These are phyloP conservation scores for Naganishia kalamii DNA, from an alignment of 768 basidiomycete species.

Conservation along the genomic window DNA sequence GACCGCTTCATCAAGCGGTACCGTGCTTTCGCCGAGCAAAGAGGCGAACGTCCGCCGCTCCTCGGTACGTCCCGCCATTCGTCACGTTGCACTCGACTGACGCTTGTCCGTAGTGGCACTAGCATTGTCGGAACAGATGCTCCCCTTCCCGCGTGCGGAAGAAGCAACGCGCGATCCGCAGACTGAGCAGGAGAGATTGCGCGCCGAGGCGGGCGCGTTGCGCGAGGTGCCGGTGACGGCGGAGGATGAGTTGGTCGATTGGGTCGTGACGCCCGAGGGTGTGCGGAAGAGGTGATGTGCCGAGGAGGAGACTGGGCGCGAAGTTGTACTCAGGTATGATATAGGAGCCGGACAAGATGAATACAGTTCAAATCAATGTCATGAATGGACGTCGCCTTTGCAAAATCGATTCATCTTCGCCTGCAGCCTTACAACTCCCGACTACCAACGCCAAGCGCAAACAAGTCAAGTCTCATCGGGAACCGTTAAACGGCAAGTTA, in stretches of 20 bases:
- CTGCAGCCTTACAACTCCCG: too few species aligned
- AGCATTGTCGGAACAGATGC: neutral
- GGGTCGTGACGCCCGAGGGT: neutral
- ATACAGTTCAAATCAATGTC: too few species aligned
- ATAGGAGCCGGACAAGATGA: too few species aligned
- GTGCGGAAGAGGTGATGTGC: neutral
- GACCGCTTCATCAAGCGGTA: conserved; percentile 24
- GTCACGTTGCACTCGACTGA: neutral
- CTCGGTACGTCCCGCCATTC: conserved; percentile 4
- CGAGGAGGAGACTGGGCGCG: too few species aligned
- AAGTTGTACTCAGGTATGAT: too few species aligned
- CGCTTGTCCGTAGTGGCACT: conserved; percentile 2
- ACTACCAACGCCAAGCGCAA: too few species aligned
- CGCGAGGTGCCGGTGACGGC: neutral
- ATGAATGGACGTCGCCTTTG: too few species aligned
- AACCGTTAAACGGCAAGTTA: too few species aligned
- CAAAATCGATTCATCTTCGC: too few species aligned
- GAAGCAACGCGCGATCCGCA: neutral
- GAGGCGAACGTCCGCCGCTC: conserved; percentile 16
- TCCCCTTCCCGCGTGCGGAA: neutral
- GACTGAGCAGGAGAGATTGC: neutral
- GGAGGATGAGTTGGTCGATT: conserved; percentile 1
- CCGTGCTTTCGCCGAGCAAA: neutral
- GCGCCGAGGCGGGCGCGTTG: neutral
- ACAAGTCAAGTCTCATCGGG: too few species aligned